Base-by-base conservation (phyloP, 2,329 filamentous ascomycete species). In the Tympanopsis confertula region DNA sequence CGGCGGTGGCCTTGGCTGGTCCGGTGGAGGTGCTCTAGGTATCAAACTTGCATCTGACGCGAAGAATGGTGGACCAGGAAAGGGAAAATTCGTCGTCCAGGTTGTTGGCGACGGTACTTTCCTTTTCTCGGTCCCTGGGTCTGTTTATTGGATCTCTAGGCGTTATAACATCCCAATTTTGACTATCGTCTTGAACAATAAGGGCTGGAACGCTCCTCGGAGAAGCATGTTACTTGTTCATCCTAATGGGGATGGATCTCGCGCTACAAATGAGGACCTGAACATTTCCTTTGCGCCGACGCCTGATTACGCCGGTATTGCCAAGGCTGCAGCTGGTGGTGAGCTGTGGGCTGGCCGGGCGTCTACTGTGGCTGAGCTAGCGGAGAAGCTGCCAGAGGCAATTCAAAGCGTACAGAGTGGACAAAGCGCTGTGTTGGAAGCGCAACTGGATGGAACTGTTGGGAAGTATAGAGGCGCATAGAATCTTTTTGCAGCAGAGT, bases 161-260 rank as follows among this genome's bases (percentile, higher is more conserved):
- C 60, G 69, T 15, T 75, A 74, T 45, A 56, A 62, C 19, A 71
- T 74, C 15, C 71, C 71, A 0, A 55, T 74, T 2, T 44, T 74
- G 44, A 74, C 69, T 0, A 64, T 74, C 40, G 63, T 74, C 4
- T 51, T 75, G 20, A 75, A 74, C 46, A 75, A 75, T 52, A 67
- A 69, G 45, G 69, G 71, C 29, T 78, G 72, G 72, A 75, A 78
- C 46, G 72, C 74, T 1, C 74, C 74, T 3, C 62, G 72, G 3
- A 64, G 63, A 26, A 77, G 71, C 1, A 53, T 74, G 30, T 54
- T 72, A 2, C 59, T 78, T 12, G 72, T 78, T 1, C 73, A 78
- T 43, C 73, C 74, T 0, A 58, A 76, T 3, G 74, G 73, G 0
- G 50, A 68, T 3, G 72, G 66, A 1, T 66, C 71, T 19, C 60